Base-by-base conservation (phyloP, 2,329 filamentous ascomycete genomes). In the Botrytis elliptica region DNA sequence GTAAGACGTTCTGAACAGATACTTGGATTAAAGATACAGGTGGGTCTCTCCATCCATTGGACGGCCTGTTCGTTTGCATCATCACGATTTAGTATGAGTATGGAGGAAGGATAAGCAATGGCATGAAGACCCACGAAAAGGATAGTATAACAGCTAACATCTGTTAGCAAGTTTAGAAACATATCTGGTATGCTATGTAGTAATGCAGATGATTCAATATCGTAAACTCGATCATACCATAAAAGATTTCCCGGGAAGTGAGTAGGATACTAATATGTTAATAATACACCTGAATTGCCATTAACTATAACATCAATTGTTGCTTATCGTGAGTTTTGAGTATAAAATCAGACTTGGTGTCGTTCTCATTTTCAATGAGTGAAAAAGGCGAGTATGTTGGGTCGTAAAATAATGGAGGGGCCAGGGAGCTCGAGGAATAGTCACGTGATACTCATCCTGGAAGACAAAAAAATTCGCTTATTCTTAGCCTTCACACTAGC, bases 401-500 rank as follows among this genome's bases (percentile, higher is more conserved):
- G 49, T 10, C n/a, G 46, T 16, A n/a, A 55, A 7, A 29, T 3
- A 7, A 22, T 46, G 20, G 44, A 46, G 44, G 16, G 44, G 6
- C 46, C 8, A 12, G 29, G 29, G 29, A 8, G 20, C 20, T 49
- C 7, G 22, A 25, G 1, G 3, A 1, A 25, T 4, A 3, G 10
- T 4, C 66, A 68, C 66, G 66, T 68, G 66, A 68, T 57, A 1
- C 1, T 14, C 3, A 42, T 42, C 22, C 12, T 4, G 4, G 38
- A 12, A 10, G 40, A 38, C 8, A 22, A n/a, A 33, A 33, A 57
- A 55, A 57, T 44, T 73, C 71, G 71, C 65, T 73, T 70, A 73
- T 18, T 36, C 29, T 65, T 72, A 72, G 70, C 70, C 38, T 68
- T 22, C 29, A 29, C 42, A 72, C 63, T 72, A 72, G 70, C 36